Evolutionary conservation across 805 yeast species (phyloP).

Genomic region (Sugiyamaella floridensis): DNA sequence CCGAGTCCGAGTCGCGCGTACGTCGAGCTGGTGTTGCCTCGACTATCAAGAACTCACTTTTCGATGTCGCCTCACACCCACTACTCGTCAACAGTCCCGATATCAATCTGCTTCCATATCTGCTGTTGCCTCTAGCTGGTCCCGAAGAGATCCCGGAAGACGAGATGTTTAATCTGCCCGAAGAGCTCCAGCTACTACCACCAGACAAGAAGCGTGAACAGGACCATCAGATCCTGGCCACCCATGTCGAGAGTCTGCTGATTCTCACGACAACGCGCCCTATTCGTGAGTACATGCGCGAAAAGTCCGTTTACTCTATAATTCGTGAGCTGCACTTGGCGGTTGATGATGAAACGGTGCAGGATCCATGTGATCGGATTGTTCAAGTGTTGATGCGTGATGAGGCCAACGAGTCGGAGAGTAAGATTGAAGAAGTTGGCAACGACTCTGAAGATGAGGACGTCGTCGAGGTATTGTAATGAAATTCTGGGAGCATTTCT

Average conservation of each 20-base stretch:
- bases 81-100: constrained; percentile 50
- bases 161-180: constrained; percentile 82
- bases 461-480: constrained; percentile 41
- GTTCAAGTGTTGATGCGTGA: constrained; percentile 93
- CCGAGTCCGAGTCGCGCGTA: constrained; percentile 66
- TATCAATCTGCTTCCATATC: constrained; percentile 72
- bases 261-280: constrained; percentile 68
- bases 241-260: constrained; percentile 73
- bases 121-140: constrained; percentile 76
- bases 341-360: constrained; percentile 39
- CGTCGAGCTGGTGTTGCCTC: constrained; percentile 92
- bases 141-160: constrained; percentile 71
- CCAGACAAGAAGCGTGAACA: constrained; percentile 76
- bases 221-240: constrained; percentile 48
- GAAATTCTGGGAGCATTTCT: background rate
- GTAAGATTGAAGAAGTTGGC: constrained; percentile 13
- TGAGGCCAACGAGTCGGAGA: constrained; percentile 38
- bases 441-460: constrained; percentile 24
- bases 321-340: constrained; percentile 76
- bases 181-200: constrained; percentile 72
- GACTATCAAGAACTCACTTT: constrained; percentile 81
- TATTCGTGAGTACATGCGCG: constrained; percentile 70
- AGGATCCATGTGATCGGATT: constrained; percentile 69
- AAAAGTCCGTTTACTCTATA: constrained; percentile 77
- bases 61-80: constrained; percentile 66